Evolutionary conservation across 2,329 filamentous ascomycete genomes (phyloP), one percentile per base, ranked within the genome.

Genomic region (Xylariaceae sp.): DNA sequence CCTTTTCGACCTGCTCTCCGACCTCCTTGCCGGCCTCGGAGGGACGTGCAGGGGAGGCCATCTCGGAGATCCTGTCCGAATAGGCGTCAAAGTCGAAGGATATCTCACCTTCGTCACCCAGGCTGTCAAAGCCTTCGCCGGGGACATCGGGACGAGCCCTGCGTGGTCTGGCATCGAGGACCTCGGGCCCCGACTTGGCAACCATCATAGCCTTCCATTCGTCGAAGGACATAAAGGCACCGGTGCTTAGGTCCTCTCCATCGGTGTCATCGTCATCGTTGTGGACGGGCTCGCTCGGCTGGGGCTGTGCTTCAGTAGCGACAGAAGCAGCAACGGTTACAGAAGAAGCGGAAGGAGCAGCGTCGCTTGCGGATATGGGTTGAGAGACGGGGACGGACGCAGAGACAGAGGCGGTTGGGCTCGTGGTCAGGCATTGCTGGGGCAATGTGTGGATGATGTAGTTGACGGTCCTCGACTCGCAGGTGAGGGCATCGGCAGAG

Each of bases 191-290:
- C 3, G 83, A 86, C 64, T 90, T 89, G 45, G 86, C 88, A 15
- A 97, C 73, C 71, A 95, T 96, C 75, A 91, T 87, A 63, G 87
- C 89, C 72, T 96, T 97, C 94, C 94, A 99, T 62, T 97, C 92
- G 66, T 97, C 94, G 61, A 99, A 99, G 0, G 94, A 96, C 61
- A 97, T 83, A 67, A 97, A 97, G 6, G 90, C 86, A 42, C 68
- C 68, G 2, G 71, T 70, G 42, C 70, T 71, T 41, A 85, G 81
- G 58, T 89, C 87, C 62, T 89, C 63, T 2, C 60, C 63, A 42
- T 66, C 85, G 11, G 87, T 74, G 42, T 87, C 86, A 6, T 76
- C 75, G 49, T 87, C 85, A 5, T 27, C 7, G 14, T 70, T 60
- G 11, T 71, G 63, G 44, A 56, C 57, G 39, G 42, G 58, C 41